phyloP scores from a whole-genome alignment of 2,329 filamentous ascomycete genomes.

The Myriosclerotinia scirpicola region DNA sequence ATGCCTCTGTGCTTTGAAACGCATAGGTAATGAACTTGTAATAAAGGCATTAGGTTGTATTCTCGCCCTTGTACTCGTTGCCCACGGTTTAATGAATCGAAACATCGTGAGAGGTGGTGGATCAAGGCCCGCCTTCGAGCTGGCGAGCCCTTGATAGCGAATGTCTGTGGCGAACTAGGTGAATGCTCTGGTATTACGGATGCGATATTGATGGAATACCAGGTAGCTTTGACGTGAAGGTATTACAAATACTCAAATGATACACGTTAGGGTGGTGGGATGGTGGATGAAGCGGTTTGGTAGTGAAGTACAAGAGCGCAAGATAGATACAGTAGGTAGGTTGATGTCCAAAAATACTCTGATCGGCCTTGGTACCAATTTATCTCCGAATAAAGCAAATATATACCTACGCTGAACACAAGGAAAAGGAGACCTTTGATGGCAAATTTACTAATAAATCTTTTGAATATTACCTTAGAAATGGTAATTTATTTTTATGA shows the following conservation, averaged over 20 bases:
- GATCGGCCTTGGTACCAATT: conserved; percentile 16
- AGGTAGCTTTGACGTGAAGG: neutral
- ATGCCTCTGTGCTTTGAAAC: conserved; percentile 31
- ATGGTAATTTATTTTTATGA: too few relatives aligned
- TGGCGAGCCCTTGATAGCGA: conserved; percentile 33
- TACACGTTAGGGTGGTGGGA: neutral
- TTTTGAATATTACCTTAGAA: too few relatives aligned
- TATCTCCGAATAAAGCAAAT: conserved; percentile 21
- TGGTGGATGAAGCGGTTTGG: neutral
- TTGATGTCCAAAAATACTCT: conserved; percentile 6
- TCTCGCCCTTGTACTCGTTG: conserved; percentile 9
- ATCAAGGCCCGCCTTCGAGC: conserved; percentile 36
- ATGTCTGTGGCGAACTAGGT: neutral
- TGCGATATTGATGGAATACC: neutral
- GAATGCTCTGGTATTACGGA: neutral
- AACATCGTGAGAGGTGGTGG: conserved; percentile 32
- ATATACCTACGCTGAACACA: neutral
- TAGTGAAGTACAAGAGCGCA: neutral
- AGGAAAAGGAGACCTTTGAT: conserved; percentile 4
- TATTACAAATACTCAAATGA: neutral
- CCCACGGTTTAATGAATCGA: conserved; percentile 30
- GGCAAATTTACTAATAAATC: neutral
- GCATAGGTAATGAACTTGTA: conserved; percentile 35
- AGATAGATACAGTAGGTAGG: neutral
- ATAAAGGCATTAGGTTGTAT: conserved; percentile 25